These are phyloP conservation scores for Termitomyces sp. DNA, from an alignment of 768 basidiomycete genomes.

Conservation along the genomic window DNA sequence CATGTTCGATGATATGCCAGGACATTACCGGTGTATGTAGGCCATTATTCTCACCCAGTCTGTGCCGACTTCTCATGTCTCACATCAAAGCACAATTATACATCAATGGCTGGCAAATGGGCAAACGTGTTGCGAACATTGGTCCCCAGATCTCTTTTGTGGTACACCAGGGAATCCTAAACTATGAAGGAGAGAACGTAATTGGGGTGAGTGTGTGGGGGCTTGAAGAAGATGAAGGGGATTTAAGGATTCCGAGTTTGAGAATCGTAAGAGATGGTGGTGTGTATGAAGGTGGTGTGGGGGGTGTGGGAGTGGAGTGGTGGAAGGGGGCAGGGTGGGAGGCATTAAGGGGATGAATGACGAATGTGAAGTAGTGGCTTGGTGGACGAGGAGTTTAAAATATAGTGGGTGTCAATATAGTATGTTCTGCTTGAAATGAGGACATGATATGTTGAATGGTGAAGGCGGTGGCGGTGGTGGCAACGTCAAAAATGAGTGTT, in stretches of 20 bases:
- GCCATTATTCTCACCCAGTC: not conserved
- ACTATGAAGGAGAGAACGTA: slow-evolving; percentile 13
- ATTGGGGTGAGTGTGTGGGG: slow-evolving; percentile 17
- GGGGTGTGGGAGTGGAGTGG: slow-evolving; percentile 7
- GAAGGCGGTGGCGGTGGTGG: too few relatives aligned
- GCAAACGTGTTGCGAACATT: slow-evolving; percentile 17
- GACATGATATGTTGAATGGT: too few relatives aligned
- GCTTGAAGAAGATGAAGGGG: slow-evolving; percentile 5
- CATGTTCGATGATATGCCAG: slow-evolving; percentile 8
- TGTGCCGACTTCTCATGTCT: not conserved
- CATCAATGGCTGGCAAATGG: slow-evolving; percentile 19
- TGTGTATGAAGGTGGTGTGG: slow-evolving; percentile 14
- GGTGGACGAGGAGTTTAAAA: not conserved
- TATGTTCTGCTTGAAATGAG: too few relatives aligned
- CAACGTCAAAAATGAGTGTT: too few relatives aligned
- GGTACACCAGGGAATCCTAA: slow-evolving; percentile 15
- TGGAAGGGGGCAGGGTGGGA: slow-evolving; percentile 9
- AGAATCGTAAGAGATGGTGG: slow-evolving; percentile 3
- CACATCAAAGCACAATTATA: slow-evolving; percentile 16
- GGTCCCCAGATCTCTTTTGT: slow-evolving; percentile 15
- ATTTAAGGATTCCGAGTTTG: slow-evolving; percentile 13
- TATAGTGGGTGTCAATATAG: too few relatives aligned
- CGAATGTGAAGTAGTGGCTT: not conserved
- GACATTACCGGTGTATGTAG: slow-evolving; percentile 14
- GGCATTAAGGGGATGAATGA: not conserved